Conservation (phyloP, 371 early-diverging fungal species). For the Syncephalastrum sp. region DNA sequence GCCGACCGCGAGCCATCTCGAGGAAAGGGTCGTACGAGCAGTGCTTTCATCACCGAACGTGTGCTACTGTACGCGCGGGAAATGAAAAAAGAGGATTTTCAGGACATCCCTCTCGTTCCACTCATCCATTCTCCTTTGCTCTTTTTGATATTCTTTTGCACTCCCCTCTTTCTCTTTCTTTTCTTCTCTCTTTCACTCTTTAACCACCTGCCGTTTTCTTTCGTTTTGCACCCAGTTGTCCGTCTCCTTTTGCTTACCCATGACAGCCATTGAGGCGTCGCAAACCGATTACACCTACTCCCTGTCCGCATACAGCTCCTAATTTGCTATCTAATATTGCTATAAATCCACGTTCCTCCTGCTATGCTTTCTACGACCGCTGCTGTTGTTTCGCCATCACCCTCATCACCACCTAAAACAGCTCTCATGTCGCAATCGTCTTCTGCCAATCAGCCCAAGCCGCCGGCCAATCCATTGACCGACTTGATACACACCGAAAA, state of each 20-base stretch:
- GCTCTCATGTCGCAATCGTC: no score
- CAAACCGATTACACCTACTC: neutral
- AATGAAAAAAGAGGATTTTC: no score
- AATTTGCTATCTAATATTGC: no score
- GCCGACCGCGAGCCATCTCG: no score
- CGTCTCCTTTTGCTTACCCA: constrained; percentile 19
- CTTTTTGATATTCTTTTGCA: constrained; percentile 6
- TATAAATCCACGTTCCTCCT: neutral
- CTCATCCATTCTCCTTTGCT: neutral
- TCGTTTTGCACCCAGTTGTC: constrained; percentile 23
- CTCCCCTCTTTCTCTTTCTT: constrained; percentile 8
- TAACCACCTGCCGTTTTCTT: constrained; percentile 14
- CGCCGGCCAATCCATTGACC: constrained; percentile 30
- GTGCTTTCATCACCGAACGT: no score
- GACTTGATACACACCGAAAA: constrained; percentile 55
- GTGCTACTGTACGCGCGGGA: no score
- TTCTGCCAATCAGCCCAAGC: no score
- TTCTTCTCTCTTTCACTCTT: constrained; percentile 7
- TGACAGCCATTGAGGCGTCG: constrained; percentile 9
- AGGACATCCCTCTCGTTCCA: no score
- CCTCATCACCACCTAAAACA: no score
- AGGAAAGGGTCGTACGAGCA: no score
- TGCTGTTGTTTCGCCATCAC: constrained; percentile 1
- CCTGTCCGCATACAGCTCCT: constrained; percentile 1
- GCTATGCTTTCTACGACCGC: constrained; percentile 3